These are phyloP conservation scores for Polyporus arcularius DNA, from an alignment of 768 basidiomycete species.

Conservation along the genomic window DNA sequence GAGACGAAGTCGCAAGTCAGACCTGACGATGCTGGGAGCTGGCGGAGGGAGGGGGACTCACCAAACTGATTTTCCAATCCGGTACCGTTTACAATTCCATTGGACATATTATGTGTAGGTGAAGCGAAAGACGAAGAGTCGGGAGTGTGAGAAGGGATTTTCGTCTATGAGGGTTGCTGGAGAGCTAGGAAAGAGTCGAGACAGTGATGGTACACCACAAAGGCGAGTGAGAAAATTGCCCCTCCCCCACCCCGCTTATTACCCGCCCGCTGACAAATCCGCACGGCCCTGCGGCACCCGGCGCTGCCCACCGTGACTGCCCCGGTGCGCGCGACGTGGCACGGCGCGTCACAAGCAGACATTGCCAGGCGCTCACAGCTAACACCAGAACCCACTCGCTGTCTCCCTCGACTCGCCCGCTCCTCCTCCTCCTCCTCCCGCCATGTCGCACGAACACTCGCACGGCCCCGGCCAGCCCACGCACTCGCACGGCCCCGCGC, in stretches of 20 bases:
- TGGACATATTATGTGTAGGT: constrained; percentile 70
- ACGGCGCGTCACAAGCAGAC: neutral
- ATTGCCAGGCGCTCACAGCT: constrained; percentile 7
- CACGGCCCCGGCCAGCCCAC: constrained; percentile 56
- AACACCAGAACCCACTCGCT: neutral
- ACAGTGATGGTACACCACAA: constrained; percentile 37
- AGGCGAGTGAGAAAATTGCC: constrained; percentile 31
- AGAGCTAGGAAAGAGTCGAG: constrained; percentile 25
- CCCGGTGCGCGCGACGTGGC: constrained; percentile 20
- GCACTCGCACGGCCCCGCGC: constrained; percentile 48
- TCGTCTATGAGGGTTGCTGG: constrained; percentile 35
- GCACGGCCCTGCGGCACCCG: neutral
- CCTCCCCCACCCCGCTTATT: constrained; percentile 23
- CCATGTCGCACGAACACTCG: constrained; percentile 67
- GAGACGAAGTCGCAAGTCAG: constrained; percentile 5
- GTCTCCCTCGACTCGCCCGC: neutral
- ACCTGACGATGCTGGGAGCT: neutral
- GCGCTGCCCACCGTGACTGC: neutral
- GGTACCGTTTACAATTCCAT: constrained; percentile 85
- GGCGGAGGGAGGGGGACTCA: constrained; percentile 36
- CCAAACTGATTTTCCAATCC: constrained; percentile 78
- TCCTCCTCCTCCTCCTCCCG: constrained; percentile 1
- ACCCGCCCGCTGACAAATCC: constrained; percentile 19
- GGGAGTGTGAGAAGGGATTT: constrained; percentile 26
- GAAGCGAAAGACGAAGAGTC: constrained; percentile 34